phyloP scores from a whole-genome alignment of 345 rosid species.

The Eucalyptus paniculata region DNA sequence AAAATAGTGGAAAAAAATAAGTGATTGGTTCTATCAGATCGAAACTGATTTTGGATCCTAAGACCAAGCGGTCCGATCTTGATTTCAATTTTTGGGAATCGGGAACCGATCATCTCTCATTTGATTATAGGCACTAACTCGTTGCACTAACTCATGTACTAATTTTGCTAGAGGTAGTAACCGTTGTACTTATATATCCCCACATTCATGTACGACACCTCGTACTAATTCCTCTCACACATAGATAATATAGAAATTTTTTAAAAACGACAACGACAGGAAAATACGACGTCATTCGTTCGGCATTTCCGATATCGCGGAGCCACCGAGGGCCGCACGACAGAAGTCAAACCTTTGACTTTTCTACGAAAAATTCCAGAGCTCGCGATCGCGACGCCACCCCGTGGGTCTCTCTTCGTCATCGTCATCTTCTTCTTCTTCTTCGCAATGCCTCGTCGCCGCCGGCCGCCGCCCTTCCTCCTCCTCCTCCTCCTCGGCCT shows the following conservation, averaged over 20 bases:
- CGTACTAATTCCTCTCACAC: background rate
- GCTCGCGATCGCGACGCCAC: background rate
- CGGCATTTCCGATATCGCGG: background rate
- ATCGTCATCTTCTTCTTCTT: background rate
- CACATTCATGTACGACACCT: background rate
- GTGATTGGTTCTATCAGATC: too few species aligned
- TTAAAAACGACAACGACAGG: background rate
- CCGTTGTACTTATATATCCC: background rate
- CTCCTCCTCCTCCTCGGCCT: background rate
- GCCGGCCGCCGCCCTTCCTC: background rate
- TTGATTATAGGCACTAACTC: background rate
- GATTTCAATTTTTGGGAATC: too few species aligned
- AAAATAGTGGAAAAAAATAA: too few species aligned
- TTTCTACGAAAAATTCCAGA: background rate
- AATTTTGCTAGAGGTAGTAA: background rate
- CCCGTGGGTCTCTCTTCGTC: background rate
- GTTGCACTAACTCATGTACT: background rate
- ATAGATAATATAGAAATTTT: background rate
- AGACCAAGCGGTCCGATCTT: rapidly evolving
- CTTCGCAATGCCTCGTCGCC: background rate
- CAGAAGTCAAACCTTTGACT: background rate
- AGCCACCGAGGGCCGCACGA: background rate
- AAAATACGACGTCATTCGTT: background rate
- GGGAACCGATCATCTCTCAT: rapidly evolving
- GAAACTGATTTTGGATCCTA: too few species aligned